These are phyloP conservation scores for Papiliotrema fonsecae DNA, from an alignment of 1,284 basidiomycete species.

Conservation along the genomic window DNA sequence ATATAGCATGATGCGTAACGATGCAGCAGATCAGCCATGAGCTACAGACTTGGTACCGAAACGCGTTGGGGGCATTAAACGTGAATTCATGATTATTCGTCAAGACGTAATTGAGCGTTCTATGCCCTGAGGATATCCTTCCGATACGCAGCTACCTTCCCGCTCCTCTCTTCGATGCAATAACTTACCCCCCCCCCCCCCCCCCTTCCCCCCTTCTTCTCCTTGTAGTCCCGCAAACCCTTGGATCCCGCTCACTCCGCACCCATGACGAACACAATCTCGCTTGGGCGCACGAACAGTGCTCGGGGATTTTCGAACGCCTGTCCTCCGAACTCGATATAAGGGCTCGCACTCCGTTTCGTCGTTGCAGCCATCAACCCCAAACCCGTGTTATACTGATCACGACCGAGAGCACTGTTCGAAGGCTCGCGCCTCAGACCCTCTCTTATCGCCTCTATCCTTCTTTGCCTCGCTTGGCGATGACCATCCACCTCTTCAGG, in stretches of 20 bases:
- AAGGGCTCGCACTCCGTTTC: conserved; percentile 18
- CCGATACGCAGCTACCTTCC: too few relatives aligned
- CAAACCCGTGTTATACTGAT: background rate
- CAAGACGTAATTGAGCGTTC: background rate
- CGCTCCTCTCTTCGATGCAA: background rate
- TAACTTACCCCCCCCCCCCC: background rate
- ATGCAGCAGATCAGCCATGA: background rate
- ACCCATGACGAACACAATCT: conserved; percentile 40
- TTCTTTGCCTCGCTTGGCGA: conserved; percentile 14
- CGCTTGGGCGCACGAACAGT: conserved; percentile 37
- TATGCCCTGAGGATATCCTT: too few relatives aligned
- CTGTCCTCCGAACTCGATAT: conserved; percentile 2
- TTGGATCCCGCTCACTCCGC: conserved; percentile 20
- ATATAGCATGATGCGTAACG: conserved; percentile 1
- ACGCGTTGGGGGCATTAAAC: too few relatives aligned
- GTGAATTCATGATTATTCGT: background rate
- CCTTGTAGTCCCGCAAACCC: too few relatives aligned
- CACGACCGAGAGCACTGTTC: background rate
- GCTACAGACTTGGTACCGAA: background rate
- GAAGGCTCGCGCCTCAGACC: background rate
- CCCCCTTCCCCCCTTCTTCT: background rate
- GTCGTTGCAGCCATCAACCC: background rate
- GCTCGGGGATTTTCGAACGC: conserved; percentile 24
- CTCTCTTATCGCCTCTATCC: conserved; percentile 12
- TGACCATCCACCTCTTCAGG: background rate